phyloP scores from a whole-genome alignment of 2,329 filamentous ascomycete species.

The Lachnellula suecica region DNA sequence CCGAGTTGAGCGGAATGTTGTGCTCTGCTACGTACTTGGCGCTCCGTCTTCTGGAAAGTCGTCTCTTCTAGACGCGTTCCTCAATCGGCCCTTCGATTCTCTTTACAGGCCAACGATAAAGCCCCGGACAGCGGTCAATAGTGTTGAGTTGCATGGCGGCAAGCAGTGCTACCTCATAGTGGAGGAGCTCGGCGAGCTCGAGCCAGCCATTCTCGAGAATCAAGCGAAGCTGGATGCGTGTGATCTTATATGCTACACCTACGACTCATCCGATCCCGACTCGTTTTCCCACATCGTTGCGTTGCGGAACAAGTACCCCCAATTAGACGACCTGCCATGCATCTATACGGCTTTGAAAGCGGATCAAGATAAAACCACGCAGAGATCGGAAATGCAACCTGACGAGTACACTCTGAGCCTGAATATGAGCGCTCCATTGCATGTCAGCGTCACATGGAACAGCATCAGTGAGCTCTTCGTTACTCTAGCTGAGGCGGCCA shows the following conservation, averaged over 20 bases:
- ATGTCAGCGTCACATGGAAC: conserved; percentile 92
- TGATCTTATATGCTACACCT: conserved; percentile 91
- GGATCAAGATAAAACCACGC: conserved; percentile 94
- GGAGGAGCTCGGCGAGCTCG: conserved; percentile 92
- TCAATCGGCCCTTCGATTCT: conserved; percentile 81
- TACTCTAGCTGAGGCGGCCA: conserved; percentile 84
- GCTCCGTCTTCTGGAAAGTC: conserved; percentile 88
- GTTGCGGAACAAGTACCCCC: conserved; percentile 74
- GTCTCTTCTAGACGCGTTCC: conserved; percentile 83
- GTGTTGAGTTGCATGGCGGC: conserved; percentile 90
- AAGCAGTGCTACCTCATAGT: conserved; percentile 97
- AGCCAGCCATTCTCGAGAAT: conserved; percentile 92
- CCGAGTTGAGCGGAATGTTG: conserved; percentile 89
- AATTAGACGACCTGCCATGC: conserved; percentile 84
- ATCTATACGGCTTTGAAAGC: conserved; percentile 94
- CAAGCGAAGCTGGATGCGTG: conserved; percentile 86
- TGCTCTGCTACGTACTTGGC: conserved; percentile 89
- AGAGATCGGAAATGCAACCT: conserved; percentile 85
- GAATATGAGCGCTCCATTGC: conserved; percentile 87
- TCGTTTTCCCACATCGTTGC: conserved; percentile 90
- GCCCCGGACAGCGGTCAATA: conserved; percentile 90
- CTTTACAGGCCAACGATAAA: conserved; percentile 94
- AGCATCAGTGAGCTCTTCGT: conserved; percentile 95
- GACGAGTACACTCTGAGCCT: conserved; percentile 84
- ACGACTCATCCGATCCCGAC: conserved; percentile 95